Conservation (phyloP, 495 filamentous ascomycete species). For the Penicillium steckii region DNA sequence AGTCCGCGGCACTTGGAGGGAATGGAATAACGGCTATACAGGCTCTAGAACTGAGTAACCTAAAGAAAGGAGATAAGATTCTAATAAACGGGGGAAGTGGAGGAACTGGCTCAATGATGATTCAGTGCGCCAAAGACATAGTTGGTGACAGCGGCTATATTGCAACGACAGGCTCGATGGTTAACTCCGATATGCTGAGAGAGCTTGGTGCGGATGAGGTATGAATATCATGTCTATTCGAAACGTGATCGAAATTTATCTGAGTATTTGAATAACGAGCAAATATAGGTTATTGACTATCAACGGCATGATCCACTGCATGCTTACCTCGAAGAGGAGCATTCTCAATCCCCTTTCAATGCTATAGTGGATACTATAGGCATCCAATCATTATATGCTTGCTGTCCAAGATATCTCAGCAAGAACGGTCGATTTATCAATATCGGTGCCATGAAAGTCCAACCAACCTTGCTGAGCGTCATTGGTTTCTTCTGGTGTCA, state of each 20-base stretch:
- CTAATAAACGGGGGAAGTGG: neutral
- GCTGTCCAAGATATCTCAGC: neutral
- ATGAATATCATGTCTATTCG: neutral
- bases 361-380: neutral
- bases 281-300: neutral
- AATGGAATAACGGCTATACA: conserved; percentile 1
- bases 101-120: neutral
- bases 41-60: neutral
- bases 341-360: neutral
- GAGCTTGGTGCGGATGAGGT: neutral
- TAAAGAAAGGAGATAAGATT: neutral
- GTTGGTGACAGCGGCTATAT: neutral
- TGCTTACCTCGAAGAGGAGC: neutral
- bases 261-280: neutral
- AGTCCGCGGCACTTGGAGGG: neutral
- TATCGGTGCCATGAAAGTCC: conserved; percentile 1
- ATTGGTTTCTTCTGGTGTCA: neutral
- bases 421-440: neutral
- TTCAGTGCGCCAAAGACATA: neutral
- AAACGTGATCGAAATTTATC: no score
- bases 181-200: neutral
- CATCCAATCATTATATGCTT: neutral
- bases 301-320: neutral
- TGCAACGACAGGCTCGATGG: neutral
- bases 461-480: neutral